Percentiles rank a stretch among this genome's conserved stretches.
Conservation (phyloP, 257 asterid genomes). For the Scutellaria galericulata region DNA sequence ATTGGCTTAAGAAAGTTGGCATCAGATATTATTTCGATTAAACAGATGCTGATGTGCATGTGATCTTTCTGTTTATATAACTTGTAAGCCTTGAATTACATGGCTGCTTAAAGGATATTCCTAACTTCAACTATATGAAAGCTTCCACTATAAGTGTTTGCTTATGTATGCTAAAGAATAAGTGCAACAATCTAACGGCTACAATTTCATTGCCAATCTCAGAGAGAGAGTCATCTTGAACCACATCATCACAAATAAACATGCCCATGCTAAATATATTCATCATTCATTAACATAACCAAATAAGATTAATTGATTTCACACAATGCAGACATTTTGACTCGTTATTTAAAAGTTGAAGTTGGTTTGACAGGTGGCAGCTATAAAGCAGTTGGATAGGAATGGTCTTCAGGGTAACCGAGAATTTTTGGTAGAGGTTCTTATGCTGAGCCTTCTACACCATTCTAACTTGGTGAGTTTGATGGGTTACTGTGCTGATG, state of each 20-base stretch:
- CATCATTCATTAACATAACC: background rate
- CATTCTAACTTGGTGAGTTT: slow-evolving; percentile 91
- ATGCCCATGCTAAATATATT: background rate
- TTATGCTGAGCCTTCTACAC: slow-evolving; percentile 98
- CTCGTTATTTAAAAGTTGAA: slow-evolving; percentile 11
- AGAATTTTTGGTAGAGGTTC: slow-evolving; percentile 96
- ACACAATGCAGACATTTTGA: background rate
- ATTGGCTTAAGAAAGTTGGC: background rate
- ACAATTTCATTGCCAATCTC: background rate
- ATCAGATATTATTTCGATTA: background rate
- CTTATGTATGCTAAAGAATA: background rate
- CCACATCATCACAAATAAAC: background rate
- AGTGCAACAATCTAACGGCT: background rate
- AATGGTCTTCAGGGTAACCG: slow-evolving; percentile 98
- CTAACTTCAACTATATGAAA: slow-evolving; percentile 1
- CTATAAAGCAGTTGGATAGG: slow-evolving; percentile 96
- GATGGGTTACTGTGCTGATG: slow-evolving; percentile 98
- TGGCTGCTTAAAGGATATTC: slow-evolving; percentile 5
- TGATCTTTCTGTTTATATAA: background rate
- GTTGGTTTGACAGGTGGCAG: slow-evolving; percentile 70
- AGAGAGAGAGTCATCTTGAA: slow-evolving; percentile 12
- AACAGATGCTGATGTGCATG: background rate
- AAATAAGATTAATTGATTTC: background rate
- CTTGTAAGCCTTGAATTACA: background rate
- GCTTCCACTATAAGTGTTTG: background rate